Base-by-base conservation (phyloP, 202 grass and related monocot species). In the Carex arenaria region DNA sequence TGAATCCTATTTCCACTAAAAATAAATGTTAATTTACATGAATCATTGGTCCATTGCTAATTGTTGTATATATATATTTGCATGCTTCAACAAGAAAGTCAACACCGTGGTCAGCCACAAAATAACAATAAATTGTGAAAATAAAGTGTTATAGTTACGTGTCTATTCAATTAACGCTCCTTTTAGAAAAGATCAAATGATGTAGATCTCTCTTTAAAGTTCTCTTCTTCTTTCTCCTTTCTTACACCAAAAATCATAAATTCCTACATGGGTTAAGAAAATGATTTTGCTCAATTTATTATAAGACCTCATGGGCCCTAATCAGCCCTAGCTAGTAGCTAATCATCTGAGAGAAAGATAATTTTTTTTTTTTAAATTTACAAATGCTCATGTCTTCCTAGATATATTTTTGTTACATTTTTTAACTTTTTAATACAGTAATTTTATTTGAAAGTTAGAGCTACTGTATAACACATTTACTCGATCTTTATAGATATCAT, bases 41-140 rank as follows among this genome's bases (percentile, higher is more conserved):
- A 7, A 40, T 4, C 34, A 45, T 45, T 11, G 45, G 2, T 3
- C 45, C 45, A 49, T 49, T 11, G 45, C 10, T 49, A 49, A 49
- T 49, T 49, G 45, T 15, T 34, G 15, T 67, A 14, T 31, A 43
- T 45, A 70, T 10, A 43, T 45, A 70, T 10, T 67, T 40, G 15
- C 32, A 70, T 20, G 17, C 36, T 70, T 1, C 38, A 20, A 32
- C 51, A 60, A 31, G 20, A 79, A 10, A 56, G 11, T 85, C 80
- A 81, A 54, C 18, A 14, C 62, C 57, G 70, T 86, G 65, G 68
- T 81, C 79, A 84, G 53, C 75, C 20, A 79, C 87, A 84, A 4
- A 10, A 53, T 79, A 82, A 40, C 36, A 36, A 10, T 10, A 70
- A 70, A 70, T 22, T 10, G 19, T 49, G 45, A 49, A 22, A 61